phyloP scores from a whole-genome alignment of 805 yeast genomes.

The Suhomyces canberraensis region DNA sequence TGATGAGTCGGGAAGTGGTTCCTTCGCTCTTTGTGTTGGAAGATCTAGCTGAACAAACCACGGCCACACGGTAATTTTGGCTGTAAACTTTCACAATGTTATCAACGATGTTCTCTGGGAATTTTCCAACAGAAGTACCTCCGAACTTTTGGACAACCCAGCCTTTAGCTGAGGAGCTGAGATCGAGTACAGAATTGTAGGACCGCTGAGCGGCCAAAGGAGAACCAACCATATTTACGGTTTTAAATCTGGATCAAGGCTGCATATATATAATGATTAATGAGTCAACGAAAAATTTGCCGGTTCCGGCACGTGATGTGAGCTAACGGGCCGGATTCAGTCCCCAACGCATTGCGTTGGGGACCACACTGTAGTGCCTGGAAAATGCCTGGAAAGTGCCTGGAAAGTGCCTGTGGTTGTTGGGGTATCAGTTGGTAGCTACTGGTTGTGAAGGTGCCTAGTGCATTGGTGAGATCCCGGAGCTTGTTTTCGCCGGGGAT shows the following conservation, averaged over 20 bases:
- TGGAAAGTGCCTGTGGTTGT: too few species aligned
- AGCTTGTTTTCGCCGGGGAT: too few species aligned
- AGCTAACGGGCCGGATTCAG: slow-evolving; percentile 2
- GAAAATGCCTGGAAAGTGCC: too few species aligned
- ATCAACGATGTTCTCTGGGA: slow-evolving; percentile 79
- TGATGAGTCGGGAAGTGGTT: slow-evolving; percentile 81
- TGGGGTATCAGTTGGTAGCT: too few species aligned
- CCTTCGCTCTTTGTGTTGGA: slow-evolving; percentile 91
- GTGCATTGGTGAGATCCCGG: too few species aligned
- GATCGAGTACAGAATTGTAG: slow-evolving; percentile 41
- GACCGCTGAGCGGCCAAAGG: slow-evolving; percentile 26
- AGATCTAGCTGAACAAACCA: slow-evolving; percentile 94
- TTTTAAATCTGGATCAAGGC: background rate
- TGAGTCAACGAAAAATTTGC: slow-evolving; percentile 10
- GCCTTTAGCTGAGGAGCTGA: slow-evolving; percentile 24
- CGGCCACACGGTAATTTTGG: slow-evolving; percentile 68
- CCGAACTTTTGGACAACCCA: slow-evolving; percentile 85
- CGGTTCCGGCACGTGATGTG: slow-evolving; percentile 11
- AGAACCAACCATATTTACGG: slow-evolving; percentile 14
- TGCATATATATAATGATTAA: background rate
- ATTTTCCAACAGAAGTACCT: slow-evolving; percentile 96
- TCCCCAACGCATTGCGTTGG: too few species aligned
- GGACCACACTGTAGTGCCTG: too few species aligned
- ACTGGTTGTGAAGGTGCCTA: too few species aligned
- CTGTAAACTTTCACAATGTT: slow-evolving; percentile 74